Conservation (phyloP, 495 filamentous ascomycete species). For the Penicillium pulvis region DNA sequence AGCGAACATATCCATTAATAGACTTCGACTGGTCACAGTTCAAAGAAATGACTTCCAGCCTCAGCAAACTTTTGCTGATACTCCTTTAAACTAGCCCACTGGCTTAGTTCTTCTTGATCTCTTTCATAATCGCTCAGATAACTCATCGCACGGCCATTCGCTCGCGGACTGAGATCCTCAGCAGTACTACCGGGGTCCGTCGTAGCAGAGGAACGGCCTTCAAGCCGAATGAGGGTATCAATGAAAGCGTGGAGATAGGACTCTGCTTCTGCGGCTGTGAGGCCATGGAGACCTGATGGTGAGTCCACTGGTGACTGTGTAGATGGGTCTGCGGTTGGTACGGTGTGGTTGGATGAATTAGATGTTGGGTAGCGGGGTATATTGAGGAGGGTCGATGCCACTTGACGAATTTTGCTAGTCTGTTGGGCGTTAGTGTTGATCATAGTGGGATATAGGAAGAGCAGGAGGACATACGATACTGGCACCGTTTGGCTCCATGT, state of each 20-base stretch:
- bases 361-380: conserved; percentile 43
- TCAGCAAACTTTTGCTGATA: conserved; percentile 72
- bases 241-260: conserved; percentile 68
- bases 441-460: not conserved
- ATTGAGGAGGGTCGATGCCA: conserved; percentile 74
- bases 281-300: conserved; percentile 31
- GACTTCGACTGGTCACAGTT: conserved; percentile 19
- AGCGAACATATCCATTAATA: not conserved
- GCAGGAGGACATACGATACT: conserved; percentile 56
- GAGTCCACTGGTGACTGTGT: conserved; percentile 13
- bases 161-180: conserved; percentile 27
- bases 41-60: conserved; percentile 55
- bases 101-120: conserved; percentile 70
- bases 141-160: conserved; percentile 41
- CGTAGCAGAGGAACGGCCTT: conserved; percentile 37
- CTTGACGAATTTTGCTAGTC: conserved; percentile 70
- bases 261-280: conserved; percentile 54
- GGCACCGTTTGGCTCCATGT: conserved; percentile 79
- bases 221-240: conserved; percentile 69
- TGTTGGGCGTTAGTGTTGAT: conserved; percentile 18
- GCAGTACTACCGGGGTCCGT: conserved; percentile 15
- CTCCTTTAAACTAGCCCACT: conserved; percentile 74
- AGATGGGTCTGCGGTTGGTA: conserved; percentile 11
- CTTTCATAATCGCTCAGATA: conserved; percentile 54
- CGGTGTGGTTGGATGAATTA: conserved; percentile 9